Evolutionary conservation across 495 filamentous ascomycete genomes (phyloP).

Genomic region (Hypomontagnella submonticulosa): DNA sequence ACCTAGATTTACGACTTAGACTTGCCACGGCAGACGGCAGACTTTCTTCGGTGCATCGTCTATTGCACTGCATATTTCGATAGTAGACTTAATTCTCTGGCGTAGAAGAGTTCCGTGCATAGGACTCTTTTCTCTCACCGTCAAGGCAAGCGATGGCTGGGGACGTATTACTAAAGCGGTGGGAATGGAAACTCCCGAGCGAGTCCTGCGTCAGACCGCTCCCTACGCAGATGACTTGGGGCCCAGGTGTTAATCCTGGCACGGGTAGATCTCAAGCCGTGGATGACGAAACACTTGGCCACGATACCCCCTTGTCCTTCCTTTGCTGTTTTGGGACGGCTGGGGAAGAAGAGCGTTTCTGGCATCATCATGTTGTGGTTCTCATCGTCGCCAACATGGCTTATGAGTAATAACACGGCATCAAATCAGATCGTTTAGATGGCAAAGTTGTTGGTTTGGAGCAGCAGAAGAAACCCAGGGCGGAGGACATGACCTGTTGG

Average conservation of each 20-base stretch:
- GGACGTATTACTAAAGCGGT: conserved; percentile 37
- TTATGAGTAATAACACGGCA: not conserved
- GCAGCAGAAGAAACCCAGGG: conserved; percentile 9
- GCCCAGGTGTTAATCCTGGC: conserved; percentile 28
- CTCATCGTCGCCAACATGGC: conserved; percentile 11
- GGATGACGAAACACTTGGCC: conserved; percentile 46
- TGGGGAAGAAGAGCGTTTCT: conserved; percentile 22
- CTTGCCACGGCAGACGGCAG: not conserved
- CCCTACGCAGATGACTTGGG: conserved; percentile 28
- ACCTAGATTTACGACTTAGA: conserved; percentile 2
- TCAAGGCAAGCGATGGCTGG: conserved; percentile 22
- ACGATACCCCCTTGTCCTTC: conserved; percentile 41
- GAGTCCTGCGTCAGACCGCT: conserved; percentile 38
- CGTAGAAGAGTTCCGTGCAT: conserved; percentile 11
- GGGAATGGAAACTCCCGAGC: conserved; percentile 23
- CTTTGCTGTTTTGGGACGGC: conserved; percentile 19
- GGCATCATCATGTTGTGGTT: conserved; percentile 2
- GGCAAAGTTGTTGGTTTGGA: conserved; percentile 10
- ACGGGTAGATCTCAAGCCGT: conserved; percentile 45
- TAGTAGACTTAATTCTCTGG: conserved; percentile 4
- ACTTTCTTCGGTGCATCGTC: conserved; percentile 7
- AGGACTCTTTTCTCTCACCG: conserved; percentile 25
- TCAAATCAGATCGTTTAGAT: conserved; percentile 28
- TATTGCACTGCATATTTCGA: not conserved
- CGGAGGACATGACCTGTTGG: conserved; percentile 28